phyloP scores from a whole-genome alignment of 345 rosid species.

The Litchi chinensis region DNA sequence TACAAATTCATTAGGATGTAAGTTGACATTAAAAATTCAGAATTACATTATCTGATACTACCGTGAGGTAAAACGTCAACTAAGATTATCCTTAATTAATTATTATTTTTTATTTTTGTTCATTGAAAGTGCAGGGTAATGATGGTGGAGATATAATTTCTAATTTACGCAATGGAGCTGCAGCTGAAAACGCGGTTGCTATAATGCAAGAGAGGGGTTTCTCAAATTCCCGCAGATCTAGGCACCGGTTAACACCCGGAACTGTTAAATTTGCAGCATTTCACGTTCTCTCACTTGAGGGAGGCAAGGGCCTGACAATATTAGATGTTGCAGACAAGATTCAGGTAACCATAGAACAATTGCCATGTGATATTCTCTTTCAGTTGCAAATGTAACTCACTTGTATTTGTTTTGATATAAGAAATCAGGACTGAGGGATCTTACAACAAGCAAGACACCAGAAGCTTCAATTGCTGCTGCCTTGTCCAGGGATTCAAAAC shows the following conservation, averaged over 20 bases:
- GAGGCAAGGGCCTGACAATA: slow-evolving; percentile 72
- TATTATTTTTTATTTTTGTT: neutral
- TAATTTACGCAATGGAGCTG: slow-evolving; percentile 72
- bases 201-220: slow-evolving; percentile 87
- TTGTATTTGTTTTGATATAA: slow-evolving; percentile 23
- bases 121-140: slow-evolving; percentile 48
- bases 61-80: neutral
- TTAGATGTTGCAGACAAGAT: slow-evolving; percentile 91
- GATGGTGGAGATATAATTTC: slow-evolving; percentile 69
- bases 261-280: slow-evolving; percentile 95
- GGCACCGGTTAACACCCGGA: slow-evolving; percentile 93
- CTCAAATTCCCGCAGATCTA: slow-evolving; percentile 73
- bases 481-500: slow-evolving; percentile 86
- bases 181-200: slow-evolving; percentile 83
- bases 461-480: slow-evolving; percentile 97
- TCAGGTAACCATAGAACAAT: slow-evolving; percentile 54
- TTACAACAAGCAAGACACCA: slow-evolving; percentile 92
- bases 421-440: slow-evolving; percentile 94
- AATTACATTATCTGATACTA: neutral
- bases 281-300: slow-evolving; percentile 82
- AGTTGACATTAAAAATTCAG: neutral
- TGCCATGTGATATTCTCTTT: neutral
- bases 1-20: neutral
- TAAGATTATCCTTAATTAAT: neutral
- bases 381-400: neutral